Evolutionary conservation across 2,329 filamentous ascomycete species (phyloP), one percentile per base, ranked within the genome.

Genomic region (Fusarium avenaceum): DNA sequence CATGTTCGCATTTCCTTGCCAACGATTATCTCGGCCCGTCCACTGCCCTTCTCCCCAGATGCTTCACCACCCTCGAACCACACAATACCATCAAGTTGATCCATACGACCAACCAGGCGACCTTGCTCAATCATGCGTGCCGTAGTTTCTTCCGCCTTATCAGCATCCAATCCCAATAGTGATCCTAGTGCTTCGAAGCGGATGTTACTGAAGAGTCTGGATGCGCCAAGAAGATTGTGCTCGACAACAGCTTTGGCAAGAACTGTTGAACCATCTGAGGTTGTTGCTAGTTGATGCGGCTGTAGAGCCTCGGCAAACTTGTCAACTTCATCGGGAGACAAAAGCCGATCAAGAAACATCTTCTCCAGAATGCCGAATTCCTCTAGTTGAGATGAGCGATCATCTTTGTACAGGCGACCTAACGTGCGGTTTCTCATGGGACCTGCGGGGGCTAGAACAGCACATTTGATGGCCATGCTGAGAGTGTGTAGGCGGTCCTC

Each of bases 41-140:
- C 86, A 61, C 88, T 92, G 54, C 88, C 88, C 74, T 89, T 89
- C 76, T 90, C 85, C 2, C 89, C 90, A 4, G 87, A 90, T 9
- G 89, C 90, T 74, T 93, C 90, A 32, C 88, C 88, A 75, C 80
- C 84, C 79, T 96, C 92, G 76, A 99, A 99, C 82, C 90, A 94
- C 62, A 99, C 94, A 13, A 94, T 82, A 15, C 91, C 87, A 57
- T 94, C 92, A 58, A 99, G 94, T 82, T 99, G 96, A 79, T 99
- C 95, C 74, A 99, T 98, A 58, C 91, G 89, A 9, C 95, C 96
- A 4, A 91, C 88, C 51, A 99, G 81, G 32, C 96, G 89, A 11
- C 93, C 94, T 79, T 97, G 94, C 82, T 98, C 94, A 73, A 99
- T 93, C 96, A 99, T 99, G 72, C 89, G 87, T 6, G 95, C 94